Evolutionary conservation across 2,329 filamentous ascomycete species (phyloP), one percentile per base, ranked within the genome.

Genomic region (Phyllosticta paracitricarpa): DNA sequence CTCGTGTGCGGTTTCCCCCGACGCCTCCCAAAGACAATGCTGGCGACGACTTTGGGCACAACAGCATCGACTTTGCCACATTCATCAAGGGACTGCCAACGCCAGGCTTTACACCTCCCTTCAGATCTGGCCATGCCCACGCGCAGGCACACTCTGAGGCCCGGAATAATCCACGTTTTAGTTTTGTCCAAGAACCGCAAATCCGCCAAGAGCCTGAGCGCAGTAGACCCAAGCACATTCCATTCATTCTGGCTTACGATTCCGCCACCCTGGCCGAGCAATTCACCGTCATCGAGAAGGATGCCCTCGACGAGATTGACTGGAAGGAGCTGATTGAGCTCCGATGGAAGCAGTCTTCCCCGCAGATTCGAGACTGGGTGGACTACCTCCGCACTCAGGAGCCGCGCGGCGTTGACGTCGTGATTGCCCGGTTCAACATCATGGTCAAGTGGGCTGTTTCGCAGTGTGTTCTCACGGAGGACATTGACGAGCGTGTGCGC

Each of bases 381-480:
- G 86, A 90, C 53, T 93, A 91, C 69, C 78, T 93, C 51, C 84
- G 86, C 58, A 85, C 86, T 57, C 82, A 86, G 53, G 85, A 89
- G 66, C 86, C 87, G 1, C 83, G 83, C 59, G 89, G 89, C 14
- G 87, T 94, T 48, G 89, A 93, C 69, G 87, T 94, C 24, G 89
- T 92, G 56, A 89, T 93, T 71, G 88, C 89, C 8, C 86, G 89
- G 56, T 94, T 94, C 78, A 94, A 94, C 72, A 84, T 94, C 65
- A 89, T 93, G 77, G 89, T 92, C 64, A 93, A 93, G 72, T 94
- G 89, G 89, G 87, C 85, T 28, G 82, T 91, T 28, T 93, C 89
- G 0, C 88, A 93, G 72, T 83, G 89, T 65, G 82, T 94, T 8
- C 79, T 94, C 56, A 94, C 89, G 0, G 83, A 87, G 65, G 78